Evolutionary conservation across 345 rosid species (phyloP).

Genomic region (Punica granatum): DNA sequence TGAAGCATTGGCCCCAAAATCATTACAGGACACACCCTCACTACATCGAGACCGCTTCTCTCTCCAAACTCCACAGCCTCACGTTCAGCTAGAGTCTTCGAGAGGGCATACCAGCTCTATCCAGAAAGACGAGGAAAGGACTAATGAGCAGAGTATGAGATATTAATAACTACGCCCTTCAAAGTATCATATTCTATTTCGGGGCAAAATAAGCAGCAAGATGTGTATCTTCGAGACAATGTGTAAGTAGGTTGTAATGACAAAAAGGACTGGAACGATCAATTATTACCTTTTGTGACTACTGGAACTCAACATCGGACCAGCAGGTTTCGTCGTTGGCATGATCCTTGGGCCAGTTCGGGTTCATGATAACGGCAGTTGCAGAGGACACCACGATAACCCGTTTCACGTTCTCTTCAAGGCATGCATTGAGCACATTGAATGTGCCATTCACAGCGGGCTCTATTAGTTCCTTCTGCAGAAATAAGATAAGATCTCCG

Average conservation of each 20-base stretch:
- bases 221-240: not conserved
- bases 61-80: constrained; percentile 6
- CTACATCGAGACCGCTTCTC: constrained; percentile 11
- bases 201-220: not conserved
- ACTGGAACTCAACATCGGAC: constrained; percentile 56
- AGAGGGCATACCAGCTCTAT: constrained; percentile 8
- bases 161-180: not conserved
- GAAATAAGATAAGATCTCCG: not conserved
- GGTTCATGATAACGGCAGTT: constrained; percentile 42
- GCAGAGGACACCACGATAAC: constrained; percentile 61
- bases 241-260: too few species aligned
- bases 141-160: not conserved
- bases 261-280: not conserved
- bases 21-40: constrained; percentile 10
- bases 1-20: constrained; percentile 14
- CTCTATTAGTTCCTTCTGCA: constrained; percentile 47
- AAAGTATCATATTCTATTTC: not conserved
- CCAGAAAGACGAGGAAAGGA: not conserved
- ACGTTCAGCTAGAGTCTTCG: constrained; percentile 11
- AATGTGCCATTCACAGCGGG: constrained; percentile 65
- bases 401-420: constrained; percentile 48
- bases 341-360: constrained; percentile 43
- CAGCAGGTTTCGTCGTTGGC: constrained; percentile 50
- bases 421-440: constrained; percentile 57
- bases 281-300: constrained; percentile 30